Evolutionary conservation across 2,329 filamentous ascomycete genomes (phyloP).

Genomic region (Colletotrichum paranaense): DNA sequence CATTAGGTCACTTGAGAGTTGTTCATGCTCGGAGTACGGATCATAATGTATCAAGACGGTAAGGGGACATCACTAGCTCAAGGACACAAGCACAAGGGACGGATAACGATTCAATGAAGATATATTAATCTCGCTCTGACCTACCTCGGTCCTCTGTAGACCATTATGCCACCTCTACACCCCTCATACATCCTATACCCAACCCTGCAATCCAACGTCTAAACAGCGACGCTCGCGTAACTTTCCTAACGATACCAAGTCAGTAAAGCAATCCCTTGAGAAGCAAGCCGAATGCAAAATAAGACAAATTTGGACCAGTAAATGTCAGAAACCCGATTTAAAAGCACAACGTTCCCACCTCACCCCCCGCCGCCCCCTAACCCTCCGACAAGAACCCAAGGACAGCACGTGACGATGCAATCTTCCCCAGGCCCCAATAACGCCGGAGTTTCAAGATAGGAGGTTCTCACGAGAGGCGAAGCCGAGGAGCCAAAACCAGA

Average conservation of each 20-base stretch:
- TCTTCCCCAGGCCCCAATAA: slow-evolving; percentile 25
- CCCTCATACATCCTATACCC: too few relatives aligned
- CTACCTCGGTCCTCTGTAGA: neutral
- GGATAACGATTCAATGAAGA: slow-evolving; percentile 26
- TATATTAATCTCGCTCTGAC: neutral
- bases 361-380: slow-evolving; percentile 43
- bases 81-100: neutral
- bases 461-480: slow-evolving; percentile 17
- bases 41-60: neutral
- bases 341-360: slow-evolving; percentile 55
- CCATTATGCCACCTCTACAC: neutral
- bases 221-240: neutral
- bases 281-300: neutral
- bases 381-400: slow-evolving; percentile 17
- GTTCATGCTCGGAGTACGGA: neutral
- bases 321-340: slow-evolving; percentile 58
- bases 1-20: neutral
- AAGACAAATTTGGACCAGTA: slow-evolving; percentile 15
- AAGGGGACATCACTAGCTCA: neutral
- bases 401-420: slow-evolving; percentile 50
- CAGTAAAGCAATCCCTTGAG: neutral
- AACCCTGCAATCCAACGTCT: neutral
- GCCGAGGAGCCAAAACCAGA: slow-evolving; percentile 29
- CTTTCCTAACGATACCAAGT: neutral
- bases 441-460: slow-evolving; percentile 2